A percentile compares a stretch with the other conserved stretches of the same genome.
Conservation (phyloP, 768 basidiomycete species). For the Boletus rubroflammeus region DNA sequence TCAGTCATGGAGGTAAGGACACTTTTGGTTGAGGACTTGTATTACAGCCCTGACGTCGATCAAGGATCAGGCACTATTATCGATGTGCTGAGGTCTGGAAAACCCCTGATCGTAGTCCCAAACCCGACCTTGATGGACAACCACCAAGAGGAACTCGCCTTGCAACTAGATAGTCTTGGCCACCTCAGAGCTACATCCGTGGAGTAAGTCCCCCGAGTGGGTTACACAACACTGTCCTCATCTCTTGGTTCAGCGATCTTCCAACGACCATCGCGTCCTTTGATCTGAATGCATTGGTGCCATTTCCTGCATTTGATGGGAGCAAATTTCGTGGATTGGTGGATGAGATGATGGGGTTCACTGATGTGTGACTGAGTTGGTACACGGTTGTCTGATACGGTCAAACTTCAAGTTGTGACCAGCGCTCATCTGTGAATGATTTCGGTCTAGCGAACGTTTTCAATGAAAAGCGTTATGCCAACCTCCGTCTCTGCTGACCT, state of each 20-base stretch:
- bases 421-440: not conserved
- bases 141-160: slow-evolving; percentile 88
- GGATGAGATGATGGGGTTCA: slow-evolving; percentile 79
- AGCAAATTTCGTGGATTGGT: slow-evolving; percentile 62
- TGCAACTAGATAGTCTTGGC: slow-evolving; percentile 53
- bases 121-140: slow-evolving; percentile 88
- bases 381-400: not conserved
- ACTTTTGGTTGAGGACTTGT: not conserved
- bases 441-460: not conserved
- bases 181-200: slow-evolving; percentile 57
- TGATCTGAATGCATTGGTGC: slow-evolving; percentile 41
- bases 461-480: slow-evolving; percentile 35
- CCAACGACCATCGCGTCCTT: slow-evolving; percentile 51
- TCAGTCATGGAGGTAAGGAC: slow-evolving; percentile 87
- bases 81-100: slow-evolving; percentile 72
- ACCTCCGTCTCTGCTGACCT: slow-evolving; percentile 47
- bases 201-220: slow-evolving; percentile 42
- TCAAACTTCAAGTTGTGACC: not conserved
- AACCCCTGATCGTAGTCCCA: slow-evolving; percentile 82
- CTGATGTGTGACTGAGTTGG: slow-evolving; percentile 22
- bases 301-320: slow-evolving; percentile 69
- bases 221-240: slow-evolving; percentile 5
- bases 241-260: slow-evolving; percentile 42
- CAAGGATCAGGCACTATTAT: slow-evolving; percentile 93
- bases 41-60: not conserved